Conservation (phyloP, 2,329 filamentous ascomycete genomes). For the Beauveria sp. region DNA sequence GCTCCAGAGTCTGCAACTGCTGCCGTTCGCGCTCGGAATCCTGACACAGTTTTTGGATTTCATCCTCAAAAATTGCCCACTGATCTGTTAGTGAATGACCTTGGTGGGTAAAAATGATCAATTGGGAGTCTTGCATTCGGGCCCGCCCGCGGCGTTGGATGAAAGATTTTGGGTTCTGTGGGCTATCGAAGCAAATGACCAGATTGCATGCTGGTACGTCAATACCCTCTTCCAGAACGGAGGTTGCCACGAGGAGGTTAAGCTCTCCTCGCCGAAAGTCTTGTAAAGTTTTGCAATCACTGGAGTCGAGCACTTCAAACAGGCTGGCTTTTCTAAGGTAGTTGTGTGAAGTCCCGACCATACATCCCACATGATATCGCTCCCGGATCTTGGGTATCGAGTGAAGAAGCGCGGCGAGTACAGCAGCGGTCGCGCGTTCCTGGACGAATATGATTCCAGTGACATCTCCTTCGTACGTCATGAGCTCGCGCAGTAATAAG, state of each 20-base stretch:
- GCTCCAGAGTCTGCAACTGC: slow-evolving; percentile 40
- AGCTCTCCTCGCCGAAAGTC: slow-evolving; percentile 46
- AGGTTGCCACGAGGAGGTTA: slow-evolving; percentile 55
- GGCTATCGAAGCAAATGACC: slow-evolving; percentile 49
- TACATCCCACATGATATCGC: slow-evolving; percentile 42
- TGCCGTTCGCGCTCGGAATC: slow-evolving; percentile 49
- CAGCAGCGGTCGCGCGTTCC: slow-evolving; percentile 51
- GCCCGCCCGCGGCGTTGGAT: slow-evolving; percentile 50
- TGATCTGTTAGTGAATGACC: slow-evolving; percentile 25
- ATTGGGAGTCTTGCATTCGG: slow-evolving; percentile 40
- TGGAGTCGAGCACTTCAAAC: slow-evolving; percentile 25
- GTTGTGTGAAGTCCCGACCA: slow-evolving; percentile 45
- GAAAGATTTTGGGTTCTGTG: slow-evolving; percentile 45
- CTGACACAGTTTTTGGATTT: slow-evolving; percentile 65
- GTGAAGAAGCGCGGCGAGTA: slow-evolving; percentile 51
- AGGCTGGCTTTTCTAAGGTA: slow-evolving; percentile 31
- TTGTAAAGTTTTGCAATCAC: slow-evolving; percentile 29
- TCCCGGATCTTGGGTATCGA: slow-evolving; percentile 38
- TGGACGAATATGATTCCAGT: slow-evolving; percentile 62
- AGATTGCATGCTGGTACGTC: slow-evolving; percentile 58
- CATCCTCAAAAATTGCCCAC: slow-evolving; percentile 61
- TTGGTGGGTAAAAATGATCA: slow-evolving; percentile 38
- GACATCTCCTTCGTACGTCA: slow-evolving; percentile 29
- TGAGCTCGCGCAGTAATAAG: slow-evolving; percentile 44
- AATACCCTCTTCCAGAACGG: slow-evolving; percentile 60